phyloP scores from a whole-genome alignment of 2,329 filamentous ascomycete genomes.

The Cytospora piceae region DNA sequence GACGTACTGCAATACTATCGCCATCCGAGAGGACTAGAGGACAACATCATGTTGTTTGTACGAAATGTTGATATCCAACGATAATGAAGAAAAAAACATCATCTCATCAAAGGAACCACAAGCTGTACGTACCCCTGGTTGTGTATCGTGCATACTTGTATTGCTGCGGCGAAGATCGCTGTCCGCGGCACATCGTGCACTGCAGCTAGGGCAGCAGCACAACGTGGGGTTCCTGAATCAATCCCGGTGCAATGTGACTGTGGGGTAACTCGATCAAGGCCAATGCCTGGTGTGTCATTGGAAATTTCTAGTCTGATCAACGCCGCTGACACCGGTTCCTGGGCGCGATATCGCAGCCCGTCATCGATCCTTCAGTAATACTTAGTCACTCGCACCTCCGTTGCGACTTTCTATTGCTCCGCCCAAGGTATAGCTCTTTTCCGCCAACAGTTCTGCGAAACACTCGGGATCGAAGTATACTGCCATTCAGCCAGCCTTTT shows the following conservation, averaged over 20 bases:
- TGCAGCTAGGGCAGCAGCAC: constrained; percentile 12
- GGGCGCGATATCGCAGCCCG: constrained; percentile 8
- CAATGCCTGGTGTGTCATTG: constrained; percentile 22
- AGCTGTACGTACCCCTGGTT: background rate
- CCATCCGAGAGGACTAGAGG: constrained; percentile 20
- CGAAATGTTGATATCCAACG: constrained; percentile 18
- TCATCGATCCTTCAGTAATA: background rate
- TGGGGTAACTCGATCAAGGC: constrained; percentile 9
- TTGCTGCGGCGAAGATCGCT: constrained; percentile 18
- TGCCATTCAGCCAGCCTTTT: constrained; percentile 5
- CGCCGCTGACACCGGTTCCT: constrained; percentile 11
- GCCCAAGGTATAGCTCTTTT: background rate
- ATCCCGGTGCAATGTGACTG: background rate
- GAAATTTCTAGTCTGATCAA: constrained; percentile 21
- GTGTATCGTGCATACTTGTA: background rate
- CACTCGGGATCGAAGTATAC: background rate
- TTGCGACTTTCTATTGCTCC: background rate
- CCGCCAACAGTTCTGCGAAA: background rate
- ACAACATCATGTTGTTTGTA: constrained; percentile 22
- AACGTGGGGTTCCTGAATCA: constrained; percentile 22
- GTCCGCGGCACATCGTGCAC: background rate
- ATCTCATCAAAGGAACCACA: background rate
- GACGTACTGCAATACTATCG: constrained; percentile 16
- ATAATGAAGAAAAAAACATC: constrained; percentile 28
- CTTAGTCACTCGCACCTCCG: background rate